A percentile compares a stretch with the other conserved stretches of the same genome.
phyloP scores from a whole-genome alignment of 495 filamentous ascomycete species.

The Penicillium arizonense region DNA sequence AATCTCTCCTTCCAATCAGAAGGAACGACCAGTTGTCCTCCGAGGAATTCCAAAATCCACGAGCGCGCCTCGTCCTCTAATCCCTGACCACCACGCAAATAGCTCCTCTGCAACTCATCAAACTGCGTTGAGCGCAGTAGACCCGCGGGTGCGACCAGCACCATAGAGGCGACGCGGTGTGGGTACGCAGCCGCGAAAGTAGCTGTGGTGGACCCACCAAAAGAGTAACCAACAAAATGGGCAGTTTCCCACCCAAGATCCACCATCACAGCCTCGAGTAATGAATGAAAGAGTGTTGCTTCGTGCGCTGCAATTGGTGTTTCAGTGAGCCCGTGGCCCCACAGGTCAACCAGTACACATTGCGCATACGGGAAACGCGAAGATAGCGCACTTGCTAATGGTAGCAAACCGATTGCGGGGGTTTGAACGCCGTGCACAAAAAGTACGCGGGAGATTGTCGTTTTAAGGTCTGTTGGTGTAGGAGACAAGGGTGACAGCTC shows the following conservation, averaged over 20 bases:
- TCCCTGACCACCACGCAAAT: conserved; percentile 26
- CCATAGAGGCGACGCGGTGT: conserved; percentile 26
- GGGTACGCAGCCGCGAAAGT: conserved; percentile 26
- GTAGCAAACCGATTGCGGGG: conserved; percentile 34
- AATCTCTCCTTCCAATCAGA: conserved; percentile 44
- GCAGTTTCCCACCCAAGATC: conserved; percentile 28
- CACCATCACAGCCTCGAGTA: conserved; percentile 22
- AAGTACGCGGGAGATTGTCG: conserved; percentile 19
- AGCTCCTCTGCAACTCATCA: conserved; percentile 15
- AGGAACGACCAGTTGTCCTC: conserved; percentile 35
- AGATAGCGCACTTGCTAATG: conserved; percentile 27
- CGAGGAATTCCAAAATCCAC: conserved; percentile 35
- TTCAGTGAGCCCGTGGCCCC: conserved; percentile 39
- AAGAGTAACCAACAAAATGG: conserved; percentile 39
- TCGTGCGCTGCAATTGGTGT: conserved; percentile 29
- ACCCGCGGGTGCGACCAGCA: conserved; percentile 37
- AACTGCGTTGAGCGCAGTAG: conserved; percentile 18
- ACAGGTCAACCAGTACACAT: conserved; percentile 33
- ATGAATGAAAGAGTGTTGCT: conserved; percentile 24
- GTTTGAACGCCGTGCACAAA: conserved; percentile 39
- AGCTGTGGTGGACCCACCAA: conserved; percentile 32
- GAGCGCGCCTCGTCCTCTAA: conserved; percentile 25
- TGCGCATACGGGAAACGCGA: conserved; percentile 30
- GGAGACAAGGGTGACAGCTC: conserved; percentile 15
- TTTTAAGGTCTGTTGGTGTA: neutral